Evolutionary conservation across 495 filamentous ascomycete species (phyloP).

Genomic region (Penicillium malachiteum): DNA sequence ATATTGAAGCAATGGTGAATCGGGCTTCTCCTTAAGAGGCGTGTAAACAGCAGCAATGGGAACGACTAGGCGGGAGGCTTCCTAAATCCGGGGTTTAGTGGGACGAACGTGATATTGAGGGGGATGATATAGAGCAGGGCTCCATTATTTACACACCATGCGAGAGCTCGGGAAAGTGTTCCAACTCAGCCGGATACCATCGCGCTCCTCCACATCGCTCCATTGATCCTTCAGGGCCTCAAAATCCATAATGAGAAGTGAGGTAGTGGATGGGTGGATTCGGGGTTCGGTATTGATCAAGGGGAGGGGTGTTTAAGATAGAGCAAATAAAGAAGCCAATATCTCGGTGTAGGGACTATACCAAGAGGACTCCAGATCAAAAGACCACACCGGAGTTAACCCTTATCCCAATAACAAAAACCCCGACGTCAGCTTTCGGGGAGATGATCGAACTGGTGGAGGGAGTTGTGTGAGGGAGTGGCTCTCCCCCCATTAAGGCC

Average conservation of each 20-base stretch:
- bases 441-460: constrained; percentile 16
- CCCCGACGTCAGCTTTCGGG: constrained; percentile 21
- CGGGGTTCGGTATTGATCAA: constrained; percentile 28
- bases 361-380: constrained; percentile 20
- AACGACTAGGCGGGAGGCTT: constrained; percentile 95
- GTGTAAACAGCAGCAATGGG: constrained; percentile 97
- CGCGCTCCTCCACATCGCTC: constrained; percentile 94
- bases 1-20: constrained; percentile 87
- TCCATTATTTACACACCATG: constrained; percentile 61
- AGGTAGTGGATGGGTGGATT: constrained; percentile 20
- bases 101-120: constrained; percentile 14
- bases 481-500: constrained; percentile 39
- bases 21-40: constrained; percentile 90
- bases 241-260: constrained; percentile 62
- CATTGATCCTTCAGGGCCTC: constrained; percentile 92
- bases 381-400: constrained; percentile 32
- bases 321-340: constrained; percentile 16
- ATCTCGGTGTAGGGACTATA: constrained; percentile 16
- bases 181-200: constrained; percentile 97
- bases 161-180: constrained; percentile 98
- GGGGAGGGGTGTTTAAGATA: constrained; percentile 23
- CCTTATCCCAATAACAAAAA: constrained; percentile 26
- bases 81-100: constrained; percentile 52
- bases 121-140: constrained; percentile 1
- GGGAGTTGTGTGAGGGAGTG: constrained; percentile 38